Evolutionary conservation across 2,329 filamentous ascomycete species (phyloP).

Genomic region (Nothophoma quercina): DNA sequence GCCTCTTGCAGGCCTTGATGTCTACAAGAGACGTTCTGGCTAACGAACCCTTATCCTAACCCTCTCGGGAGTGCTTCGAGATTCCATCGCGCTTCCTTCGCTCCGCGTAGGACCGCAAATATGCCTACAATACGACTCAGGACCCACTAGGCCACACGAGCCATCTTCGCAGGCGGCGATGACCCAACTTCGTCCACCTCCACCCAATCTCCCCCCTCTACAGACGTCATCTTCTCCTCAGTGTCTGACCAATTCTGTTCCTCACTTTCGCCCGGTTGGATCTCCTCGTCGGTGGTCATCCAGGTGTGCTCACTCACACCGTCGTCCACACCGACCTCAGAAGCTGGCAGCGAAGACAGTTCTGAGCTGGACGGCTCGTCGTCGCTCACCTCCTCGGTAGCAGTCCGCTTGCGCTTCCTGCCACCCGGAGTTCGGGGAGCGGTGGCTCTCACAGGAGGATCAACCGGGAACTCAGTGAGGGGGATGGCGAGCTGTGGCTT

Average conservation of each 20-base stretch:
- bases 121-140: not conserved
- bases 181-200: not conserved
- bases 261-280: not conserved
- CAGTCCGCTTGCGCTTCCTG: constrained; percentile 8
- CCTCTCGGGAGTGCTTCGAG: not conserved
- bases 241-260: not conserved
- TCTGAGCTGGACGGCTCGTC: constrained; percentile 1
- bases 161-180: not conserved
- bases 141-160: not conserved
- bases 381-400: not conserved
- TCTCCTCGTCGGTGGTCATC: constrained; percentile 3
- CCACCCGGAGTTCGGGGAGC: not conserved
- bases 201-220: not conserved
- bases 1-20: not conserved
- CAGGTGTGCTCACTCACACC: not conserved
- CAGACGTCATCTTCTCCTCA: not conserved
- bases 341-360: not conserved
- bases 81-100: not conserved
- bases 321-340: not conserved
- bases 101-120: not conserved
- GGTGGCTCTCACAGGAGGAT: not conserved
- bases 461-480: constrained; percentile 1
- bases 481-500: constrained; percentile 3
- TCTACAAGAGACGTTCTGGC: not conserved
- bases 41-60: not conserved